Conservation (phyloP, 257 asterid genomes). For the Ballota nigra region DNA sequence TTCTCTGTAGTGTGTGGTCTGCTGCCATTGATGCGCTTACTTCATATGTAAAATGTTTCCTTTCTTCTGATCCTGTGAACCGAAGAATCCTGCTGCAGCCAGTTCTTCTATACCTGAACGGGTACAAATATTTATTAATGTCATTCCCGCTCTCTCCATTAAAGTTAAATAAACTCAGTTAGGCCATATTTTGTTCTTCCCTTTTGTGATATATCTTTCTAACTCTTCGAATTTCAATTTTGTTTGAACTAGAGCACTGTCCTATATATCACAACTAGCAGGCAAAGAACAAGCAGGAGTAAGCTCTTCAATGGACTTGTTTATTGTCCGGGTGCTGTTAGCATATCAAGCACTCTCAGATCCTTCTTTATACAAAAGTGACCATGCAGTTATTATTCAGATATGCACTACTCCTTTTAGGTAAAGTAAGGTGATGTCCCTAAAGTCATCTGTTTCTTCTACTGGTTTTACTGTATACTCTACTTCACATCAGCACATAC, state of each 20-base stretch:
- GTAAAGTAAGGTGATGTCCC: slow-evolving; percentile 38
- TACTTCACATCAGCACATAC: not conserved
- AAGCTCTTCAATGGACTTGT: slow-evolving; percentile 62
- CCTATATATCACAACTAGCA: slow-evolving; percentile 59
- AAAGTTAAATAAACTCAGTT: not conserved
- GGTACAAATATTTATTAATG: slow-evolving; percentile 40
- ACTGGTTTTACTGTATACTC: slow-evolving; percentile 1
- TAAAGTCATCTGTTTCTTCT: slow-evolving; percentile 6
- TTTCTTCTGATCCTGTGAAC: slow-evolving; percentile 68
- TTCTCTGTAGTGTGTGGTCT: slow-evolving; percentile 80
- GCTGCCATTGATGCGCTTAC: slow-evolving; percentile 93
- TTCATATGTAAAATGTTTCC: slow-evolving; percentile 73
- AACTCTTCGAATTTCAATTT: slow-evolving; percentile 23
- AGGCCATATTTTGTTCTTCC: slow-evolving; percentile 14
- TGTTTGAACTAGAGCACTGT: slow-evolving; percentile 66
- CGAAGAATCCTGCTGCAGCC: slow-evolving; percentile 87
- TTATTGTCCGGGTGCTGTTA: slow-evolving; percentile 59
- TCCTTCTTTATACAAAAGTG: slow-evolving; percentile 79
- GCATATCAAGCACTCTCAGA: slow-evolving; percentile 89
- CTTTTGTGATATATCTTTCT: slow-evolving; percentile 24
- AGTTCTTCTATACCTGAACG: slow-evolving; percentile 78
- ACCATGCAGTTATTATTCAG: slow-evolving; percentile 74
- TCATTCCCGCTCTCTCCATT: slow-evolving; percentile 4
- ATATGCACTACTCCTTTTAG: slow-evolving; percentile 93
- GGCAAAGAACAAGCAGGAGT: slow-evolving; percentile 62